These are phyloP conservation scores for Arabidopsis thaliana DNA, from an alignment of 345 rosid species.

Conservation along the genomic window DNA sequence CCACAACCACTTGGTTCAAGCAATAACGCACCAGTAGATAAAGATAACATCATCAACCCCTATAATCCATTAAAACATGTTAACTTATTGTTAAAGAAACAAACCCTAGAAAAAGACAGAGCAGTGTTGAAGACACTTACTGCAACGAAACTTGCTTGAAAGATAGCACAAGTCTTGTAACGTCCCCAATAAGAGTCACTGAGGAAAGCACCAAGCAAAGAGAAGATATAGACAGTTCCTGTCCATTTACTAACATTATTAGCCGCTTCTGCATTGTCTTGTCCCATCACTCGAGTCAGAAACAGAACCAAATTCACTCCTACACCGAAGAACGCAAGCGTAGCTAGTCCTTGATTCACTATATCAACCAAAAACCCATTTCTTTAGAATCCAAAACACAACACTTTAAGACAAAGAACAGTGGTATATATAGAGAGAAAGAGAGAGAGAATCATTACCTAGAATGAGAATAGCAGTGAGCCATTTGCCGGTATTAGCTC, in stretches of 20 bases:
- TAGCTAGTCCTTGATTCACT: slow-evolving; percentile 98
- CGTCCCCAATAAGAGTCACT: slow-evolving; percentile 99
- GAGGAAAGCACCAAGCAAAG: slow-evolving; percentile 94
- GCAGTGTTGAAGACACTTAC: slow-evolving; percentile 52
- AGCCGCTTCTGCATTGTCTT: slow-evolving; percentile 91
- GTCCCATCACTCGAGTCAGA: slow-evolving; percentile 84
- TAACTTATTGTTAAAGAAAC: slow-evolving; percentile 33
- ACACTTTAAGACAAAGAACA: not conserved
- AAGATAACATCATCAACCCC: slow-evolving; percentile 77
- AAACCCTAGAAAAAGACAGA: not conserved
- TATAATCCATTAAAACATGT: slow-evolving; percentile 27
- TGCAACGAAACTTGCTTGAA: slow-evolving; percentile 81
- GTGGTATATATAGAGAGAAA: not conserved
- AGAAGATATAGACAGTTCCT: slow-evolving; percentile 94
- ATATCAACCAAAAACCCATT: slow-evolving; percentile 24
- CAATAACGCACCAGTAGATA: slow-evolving; percentile 60
- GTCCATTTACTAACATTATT: slow-evolving; percentile 99
- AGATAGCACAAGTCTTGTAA: slow-evolving; percentile 89
- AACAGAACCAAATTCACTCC: slow-evolving; percentile 92
- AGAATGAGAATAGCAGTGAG: slow-evolving; percentile 74
- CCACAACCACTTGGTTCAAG: slow-evolving; percentile 86
- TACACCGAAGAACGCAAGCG: slow-evolving; percentile 92
- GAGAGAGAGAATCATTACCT: slow-evolving; percentile 43
- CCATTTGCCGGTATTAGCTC: slow-evolving; percentile 81
- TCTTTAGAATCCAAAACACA: slow-evolving; percentile 9